Base-by-base conservation (phyloP, 2,329 filamentous ascomycete genomes). In the Penicillium sp. region DNA sequence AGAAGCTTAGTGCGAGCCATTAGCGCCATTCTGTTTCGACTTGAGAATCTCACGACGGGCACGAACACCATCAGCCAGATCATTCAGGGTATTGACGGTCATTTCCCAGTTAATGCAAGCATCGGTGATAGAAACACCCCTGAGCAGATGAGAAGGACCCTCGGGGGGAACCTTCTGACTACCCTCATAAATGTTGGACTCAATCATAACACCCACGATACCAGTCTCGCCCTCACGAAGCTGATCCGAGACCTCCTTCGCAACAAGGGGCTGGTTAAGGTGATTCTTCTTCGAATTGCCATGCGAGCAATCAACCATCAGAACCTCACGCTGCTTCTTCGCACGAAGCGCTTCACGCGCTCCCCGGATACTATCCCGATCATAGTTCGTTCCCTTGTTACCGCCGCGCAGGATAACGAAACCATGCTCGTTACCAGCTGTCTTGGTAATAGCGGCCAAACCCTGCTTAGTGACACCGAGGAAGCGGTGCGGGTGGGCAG, bases 301-400 rank as follows among this genome's bases (percentile, higher is more conserved):
- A 71, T 99, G 94, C 18, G 92, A 97, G 82, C 94, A 99, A 76
- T 99, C 94, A 52, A 99, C 86, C 94, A 99, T 99, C 77, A 99
- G 88, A 58, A 92, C 88, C 75, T 91, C 83, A 68, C 87, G 88
- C 71, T 94, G 88, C 54, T 86, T 86, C 84, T 96, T 96, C 76
- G 90, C 88, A 60, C 75, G 78, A 66, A 99, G 76, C 2, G 85
- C 85, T 71, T 92, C 89, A 72, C 93, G 90, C 23, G 89, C 89
- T 46, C 79, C 80, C 71, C 87, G 84, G 63, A 99, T 89, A 70
- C 82, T 95, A 64, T 89, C 88, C 67, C 85, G 86, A 79, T 97
- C 92, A 73, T 86, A 99, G 80, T 99, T 99, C 62, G 94, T 91
- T 10, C 94, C 94, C 74, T 86, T 90, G 67, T 85, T 93, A 58